Percentiles rank a stretch among this genome's conserved stretches.
Evolutionary conservation across 1,139 yeast species (phyloP).

Genomic region (Yamadazyma dendronema): DNA sequence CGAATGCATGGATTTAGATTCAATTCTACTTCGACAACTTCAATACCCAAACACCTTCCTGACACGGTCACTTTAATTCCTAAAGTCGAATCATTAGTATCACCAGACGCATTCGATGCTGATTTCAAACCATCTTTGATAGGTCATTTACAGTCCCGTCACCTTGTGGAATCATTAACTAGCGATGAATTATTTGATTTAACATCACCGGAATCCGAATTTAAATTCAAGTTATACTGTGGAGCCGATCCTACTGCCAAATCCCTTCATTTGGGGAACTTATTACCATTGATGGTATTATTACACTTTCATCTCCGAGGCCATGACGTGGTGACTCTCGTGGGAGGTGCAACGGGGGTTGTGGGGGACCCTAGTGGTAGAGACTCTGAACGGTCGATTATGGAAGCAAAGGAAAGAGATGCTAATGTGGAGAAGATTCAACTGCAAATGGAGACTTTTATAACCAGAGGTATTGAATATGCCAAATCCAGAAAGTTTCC

Average conservation of each 20-base stretch:
- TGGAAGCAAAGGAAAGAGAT: slow-evolving; percentile 51
- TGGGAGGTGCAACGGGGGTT: slow-evolving; percentile 97
- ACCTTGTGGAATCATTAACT: slow-evolving; percentile 48
- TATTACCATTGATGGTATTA: slow-evolving; percentile 81
- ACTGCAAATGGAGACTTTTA: slow-evolving; percentile 59
- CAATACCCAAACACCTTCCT: slow-evolving; percentile 9
- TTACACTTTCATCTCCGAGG: slow-evolving; percentile 85
- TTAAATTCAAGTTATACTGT: slow-evolving; percentile 65
- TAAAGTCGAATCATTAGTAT: slow-evolving; percentile 28
- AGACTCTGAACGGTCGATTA: slow-evolving; percentile 62
- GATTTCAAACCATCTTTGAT: slow-evolving; percentile 43
- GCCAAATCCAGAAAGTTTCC: slow-evolving; percentile 59
- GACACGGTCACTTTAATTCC: slow-evolving; percentile 34
- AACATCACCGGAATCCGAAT: slow-evolving; percentile 29
- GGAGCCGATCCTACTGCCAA: slow-evolving; percentile 97
- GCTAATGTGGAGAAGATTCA: slow-evolving; percentile 64
- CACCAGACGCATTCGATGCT: slow-evolving; percentile 21
- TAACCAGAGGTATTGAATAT: slow-evolving; percentile 58
- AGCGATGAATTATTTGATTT: slow-evolving; percentile 44
- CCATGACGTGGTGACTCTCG: slow-evolving; percentile 74
- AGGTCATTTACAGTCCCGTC: slow-evolving; percentile 44
- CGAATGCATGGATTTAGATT: neutral
- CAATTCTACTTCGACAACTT: neutral
- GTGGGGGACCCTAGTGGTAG: slow-evolving; percentile 98
- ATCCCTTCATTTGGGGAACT: slow-evolving; percentile 87